Percentiles rank a stretch among this genome's conserved stretches.
phyloP scores from a whole-genome alignment of 2,329 filamentous ascomycete genomes.

The Fusarium redolens region DNA sequence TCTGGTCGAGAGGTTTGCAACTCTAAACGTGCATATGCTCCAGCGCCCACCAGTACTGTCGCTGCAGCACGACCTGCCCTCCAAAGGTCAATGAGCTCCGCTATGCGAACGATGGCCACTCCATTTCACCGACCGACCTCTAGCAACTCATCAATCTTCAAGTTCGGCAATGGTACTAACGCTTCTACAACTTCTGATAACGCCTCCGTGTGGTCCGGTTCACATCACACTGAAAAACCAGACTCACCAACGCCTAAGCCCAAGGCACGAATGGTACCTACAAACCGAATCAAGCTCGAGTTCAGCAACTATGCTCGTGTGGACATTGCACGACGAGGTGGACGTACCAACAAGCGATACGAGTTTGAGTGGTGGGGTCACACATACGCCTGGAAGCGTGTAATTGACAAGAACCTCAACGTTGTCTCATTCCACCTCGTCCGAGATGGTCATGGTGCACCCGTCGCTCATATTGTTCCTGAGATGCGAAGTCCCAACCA shows the following conservation, averaged over 20 bases:
- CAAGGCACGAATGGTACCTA: constrained; percentile 62
- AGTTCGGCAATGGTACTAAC: constrained; percentile 26
- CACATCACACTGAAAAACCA: constrained; percentile 33
- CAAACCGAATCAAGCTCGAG: constrained; percentile 87
- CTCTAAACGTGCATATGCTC: constrained; percentile 74
- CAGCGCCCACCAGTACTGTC: constrained; percentile 30
- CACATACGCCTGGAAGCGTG: constrained; percentile 84
- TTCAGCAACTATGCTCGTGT: constrained; percentile 98
- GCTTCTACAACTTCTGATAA: constrained; percentile 35
- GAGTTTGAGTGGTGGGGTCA: constrained; percentile 95
- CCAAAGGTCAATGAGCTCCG: constrained; percentile 58
- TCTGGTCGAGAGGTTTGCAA: constrained; percentile 94
- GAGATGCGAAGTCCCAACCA: constrained; percentile 79
- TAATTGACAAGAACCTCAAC: constrained; percentile 75
- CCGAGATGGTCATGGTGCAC: constrained; percentile 68
- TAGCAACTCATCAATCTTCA: constrained; percentile 39
- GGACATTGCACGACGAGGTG: constrained; percentile 76
- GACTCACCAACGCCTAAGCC: constrained; percentile 45
- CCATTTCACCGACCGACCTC: constrained; percentile 49
- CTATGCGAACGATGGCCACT: constrained; percentile 58
- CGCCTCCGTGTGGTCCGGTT: constrained; percentile 42
- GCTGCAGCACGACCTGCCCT: constrained; percentile 57
- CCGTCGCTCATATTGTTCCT: constrained; percentile 87
- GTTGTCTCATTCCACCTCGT: constrained; percentile 84
- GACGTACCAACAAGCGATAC: constrained; percentile 78